Evolutionary conservation across 2,329 filamentous ascomycete species (phyloP), one percentile per base, ranked within the genome.

Genomic region (Fusarium xyrophilum): DNA sequence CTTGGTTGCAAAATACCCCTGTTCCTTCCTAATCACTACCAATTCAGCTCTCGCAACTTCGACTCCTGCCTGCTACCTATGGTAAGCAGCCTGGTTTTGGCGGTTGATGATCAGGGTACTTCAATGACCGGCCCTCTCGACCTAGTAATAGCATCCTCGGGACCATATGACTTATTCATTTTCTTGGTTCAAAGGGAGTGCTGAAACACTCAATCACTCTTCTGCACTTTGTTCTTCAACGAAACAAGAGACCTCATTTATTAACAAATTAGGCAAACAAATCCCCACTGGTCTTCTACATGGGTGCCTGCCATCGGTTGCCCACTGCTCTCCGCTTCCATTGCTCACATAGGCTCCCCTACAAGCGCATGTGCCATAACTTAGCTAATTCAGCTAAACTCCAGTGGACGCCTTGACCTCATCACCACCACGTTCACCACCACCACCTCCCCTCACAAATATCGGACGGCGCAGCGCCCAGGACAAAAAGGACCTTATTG

Each of bases 381-480:
- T 58, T 60, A 58, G 42, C 42, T 39, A 56, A 32, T 53, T 53
- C 40, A 62, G 47, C 60, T 62, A 56, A 65, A 60, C 61, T 60
- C 17, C 52, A 67, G 58, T 67, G 46, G 63, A 63, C 59, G 55
- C 57, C 60, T 69, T 32, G 51, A 33, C 63, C 56, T 53, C 54
- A 40, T 56, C 56, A 50, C 38, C 52, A 65, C 60, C 52, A 56
- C 36, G n/a, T 42, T 40, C 40, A 43, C 40, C 58, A 66, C 50
- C 53, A 67, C 65, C 51, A 50, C 48, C 60, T 47, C 59, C 52
- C 39, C 51, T 42, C 50, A 57, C 58, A 33, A 57, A 55, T 63
- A 69, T 61, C 52, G 44, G 42, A 55, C 66, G 66, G 66, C 67
- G 53, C 61, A 69, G 66, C 65, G 65, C 65, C 65, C 51, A 56